Conservation (phyloP, 2,329 filamentous ascomycete genomes). For the Purpureocillium lavendulum region DNA sequence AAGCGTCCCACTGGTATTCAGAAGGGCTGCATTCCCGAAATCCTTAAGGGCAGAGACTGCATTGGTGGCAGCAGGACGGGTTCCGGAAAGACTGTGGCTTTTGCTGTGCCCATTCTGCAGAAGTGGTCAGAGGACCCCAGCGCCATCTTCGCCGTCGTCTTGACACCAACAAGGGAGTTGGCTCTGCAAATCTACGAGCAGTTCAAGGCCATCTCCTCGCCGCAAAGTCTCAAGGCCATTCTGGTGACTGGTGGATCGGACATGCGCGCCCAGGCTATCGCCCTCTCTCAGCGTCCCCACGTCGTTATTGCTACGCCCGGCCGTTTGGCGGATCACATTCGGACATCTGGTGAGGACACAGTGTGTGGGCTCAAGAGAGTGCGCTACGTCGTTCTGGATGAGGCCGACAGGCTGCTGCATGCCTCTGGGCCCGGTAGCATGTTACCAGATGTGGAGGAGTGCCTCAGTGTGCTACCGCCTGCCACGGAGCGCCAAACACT, state of each 20-base stretch:
- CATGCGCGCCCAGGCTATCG: slow-evolving; percentile 84
- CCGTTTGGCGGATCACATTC: slow-evolving; percentile 86
- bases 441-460: slow-evolving; percentile 90
- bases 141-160: slow-evolving; percentile 79
- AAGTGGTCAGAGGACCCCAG: slow-evolving; percentile 88
- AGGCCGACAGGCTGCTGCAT: slow-evolving; percentile 83
- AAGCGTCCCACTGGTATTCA: slow-evolving; percentile 87
- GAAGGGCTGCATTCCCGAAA: slow-evolving; percentile 84
- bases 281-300: slow-evolving; percentile 73
- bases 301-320: slow-evolving; percentile 92
- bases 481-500: slow-evolving; percentile 78
- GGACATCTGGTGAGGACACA: slow-evolving; percentile 84
- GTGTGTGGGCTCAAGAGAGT: slow-evolving; percentile 72
- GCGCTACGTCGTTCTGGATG: slow-evolving; percentile 84
- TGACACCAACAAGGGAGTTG: slow-evolving; percentile 87
- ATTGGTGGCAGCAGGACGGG: slow-evolving; percentile 92
- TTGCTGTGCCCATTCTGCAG: slow-evolving; percentile 89
- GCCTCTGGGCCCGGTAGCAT: slow-evolving; percentile 70
- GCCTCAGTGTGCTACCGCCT: slow-evolving; percentile 72
- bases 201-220: slow-evolving; percentile 83
- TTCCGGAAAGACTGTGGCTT: slow-evolving; percentile 95
- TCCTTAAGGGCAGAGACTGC: slow-evolving; percentile 83
- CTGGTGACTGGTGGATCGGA: slow-evolving; percentile 90
- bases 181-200: slow-evolving; percentile 96
- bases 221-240: slow-evolving; percentile 77